These are phyloP conservation scores for Meredithiella fracta DNA, from an alignment of 2,329 filamentous ascomycete genomes.

Conservation along the genomic window DNA sequence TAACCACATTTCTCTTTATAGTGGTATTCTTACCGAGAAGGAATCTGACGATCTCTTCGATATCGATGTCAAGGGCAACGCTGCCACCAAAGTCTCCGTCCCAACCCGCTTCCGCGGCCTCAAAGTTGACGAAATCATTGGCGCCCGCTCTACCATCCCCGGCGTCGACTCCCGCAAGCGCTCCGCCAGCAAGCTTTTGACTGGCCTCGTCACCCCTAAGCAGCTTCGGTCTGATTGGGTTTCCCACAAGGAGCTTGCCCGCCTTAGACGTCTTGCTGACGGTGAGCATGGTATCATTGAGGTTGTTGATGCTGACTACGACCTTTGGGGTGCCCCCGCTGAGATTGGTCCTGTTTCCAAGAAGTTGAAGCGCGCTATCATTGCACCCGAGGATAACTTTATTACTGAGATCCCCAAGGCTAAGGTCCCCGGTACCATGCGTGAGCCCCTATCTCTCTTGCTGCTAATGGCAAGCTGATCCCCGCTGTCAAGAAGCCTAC, in stretches of 20 bases:
- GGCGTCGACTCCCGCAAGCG: conserved; percentile 69
- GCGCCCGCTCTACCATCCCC: conserved; percentile 64
- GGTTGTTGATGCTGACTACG: conserved; percentile 50
- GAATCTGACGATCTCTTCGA: conserved; percentile 69
- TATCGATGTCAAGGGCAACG: conserved; percentile 59
- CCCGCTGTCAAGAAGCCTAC: conserved; percentile 65
- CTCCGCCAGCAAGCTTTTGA: conserved; percentile 47
- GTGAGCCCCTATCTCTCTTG: conserved; percentile 62
- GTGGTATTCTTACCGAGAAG: conserved; percentile 75
- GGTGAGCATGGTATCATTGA: conserved; percentile 43
- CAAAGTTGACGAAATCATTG: conserved; percentile 83
- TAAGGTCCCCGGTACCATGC: conserved; percentile 59
- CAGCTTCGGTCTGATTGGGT: conserved; percentile 64
- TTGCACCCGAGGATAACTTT: conserved; percentile 30
- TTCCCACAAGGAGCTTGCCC: conserved; percentile 65
- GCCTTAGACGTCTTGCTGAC: conserved; percentile 64
- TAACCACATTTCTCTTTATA: conserved; percentile 22
- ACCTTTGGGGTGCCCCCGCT: conserved; percentile 50
- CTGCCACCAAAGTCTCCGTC: conserved; percentile 44
- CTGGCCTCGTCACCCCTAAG: conserved; percentile 61
- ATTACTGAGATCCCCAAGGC: conserved; percentile 48
- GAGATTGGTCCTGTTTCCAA: conserved; percentile 21
- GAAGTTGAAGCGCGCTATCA: conserved; percentile 33
- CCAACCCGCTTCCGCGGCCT: conserved; percentile 60
- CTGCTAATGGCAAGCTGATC: conserved; percentile 64